Evolutionary conservation across 306 rosid genomes (phyloP), one percentile per base, ranked within the genome.

Genomic region (Alnus glutinosa): DNA sequence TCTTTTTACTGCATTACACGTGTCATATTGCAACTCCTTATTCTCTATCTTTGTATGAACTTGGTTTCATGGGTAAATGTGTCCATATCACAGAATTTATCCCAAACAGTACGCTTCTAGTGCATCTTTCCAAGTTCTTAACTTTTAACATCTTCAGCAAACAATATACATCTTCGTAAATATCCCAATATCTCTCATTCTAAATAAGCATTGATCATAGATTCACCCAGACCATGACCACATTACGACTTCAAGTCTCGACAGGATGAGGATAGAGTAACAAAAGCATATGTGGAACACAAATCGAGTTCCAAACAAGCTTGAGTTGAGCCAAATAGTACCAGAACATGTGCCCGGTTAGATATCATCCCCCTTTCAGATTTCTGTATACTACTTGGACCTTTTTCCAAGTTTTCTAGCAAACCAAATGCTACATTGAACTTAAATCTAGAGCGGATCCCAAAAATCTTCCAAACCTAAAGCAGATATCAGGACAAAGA

Each of bases 361-460:
- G 47, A 34, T 39, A 64, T 62, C 69, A 68, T 82, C 39, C 82
- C 59, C 51, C 28, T 36, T 48, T 14, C 44, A 54, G 70, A 64
- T 78, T 58, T 71, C 71, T 30, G 75, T 76, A 48, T 30, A 14
- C 23, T 4, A 63, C 66, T 59, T 15, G 73, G 75, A 70, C 7
- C 3, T 10, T 11, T 32, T 30, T 30, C 46, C 39, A 48, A 72
- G 79, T 55, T 55, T 71, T 61, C 73, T 18, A 57, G 46, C 44
- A 69, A 77, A 66, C n/a, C 50, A 78, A 42, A 34, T 30, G 70
- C 58, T 74, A 44, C 2, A 74, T 78, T 78, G 23, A 77, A 44
- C 78, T 49, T 55, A 71, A 73, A 77, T 71, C 30, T 49, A 59
- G 69, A 78, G 39, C 51, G 81, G 89, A 87, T 89, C 88, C 73